Evolutionary conservation across 768 basidiomycete genomes (phyloP), one percentile per base, ranked within the genome.

Genomic region (Punctularia strigosozonata): DNA sequence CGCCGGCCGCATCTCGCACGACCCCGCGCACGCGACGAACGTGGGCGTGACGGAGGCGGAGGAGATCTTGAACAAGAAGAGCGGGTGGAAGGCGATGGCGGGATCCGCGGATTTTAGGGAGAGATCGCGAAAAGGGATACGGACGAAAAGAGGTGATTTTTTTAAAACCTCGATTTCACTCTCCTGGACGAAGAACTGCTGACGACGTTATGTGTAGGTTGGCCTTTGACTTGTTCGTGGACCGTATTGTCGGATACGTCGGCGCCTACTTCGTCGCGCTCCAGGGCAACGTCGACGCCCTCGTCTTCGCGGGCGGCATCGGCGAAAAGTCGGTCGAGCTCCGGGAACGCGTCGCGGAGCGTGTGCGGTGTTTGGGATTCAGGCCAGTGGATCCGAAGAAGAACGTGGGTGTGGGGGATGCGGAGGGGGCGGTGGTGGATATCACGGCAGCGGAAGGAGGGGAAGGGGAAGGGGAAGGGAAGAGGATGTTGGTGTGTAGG

Each of bases 301-400:
- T 92, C 31, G 83, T 91, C 10, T 90, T 92, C 54, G 69, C 84
- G n/a, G 89, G 90, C 3, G 90, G 89, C 0, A 87, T 95, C 38
- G 91, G 91, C 0, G 91, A 95, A 58, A 68, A 66, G 46, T 73
- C 77, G 43, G 62, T 58, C 13, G 66, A 72, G 46, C 57, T 97
- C 39, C 60, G 90, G 30, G 52, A 59, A 28, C 71, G 73, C 15
- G 63, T 92, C 14, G 66, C 67, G 3, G 55, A 65, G 25, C 63
- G 68, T 24, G 60, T 80, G 13, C 47, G 38, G 14, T 82, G 75
- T 59, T 53, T 91, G 31, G 87, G 86, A 2, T 79, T 77, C 42
- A 58, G 43, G 0, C n/a, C n/a, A n/a, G 56, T 85, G 8, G 70
- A 77, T 36, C 50, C 51, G 5, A 51, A 43, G 40, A 73, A 67